Conservation (phyloP, 768 basidiomycete genomes). For the Termitomyces bulborhizus region DNA sequence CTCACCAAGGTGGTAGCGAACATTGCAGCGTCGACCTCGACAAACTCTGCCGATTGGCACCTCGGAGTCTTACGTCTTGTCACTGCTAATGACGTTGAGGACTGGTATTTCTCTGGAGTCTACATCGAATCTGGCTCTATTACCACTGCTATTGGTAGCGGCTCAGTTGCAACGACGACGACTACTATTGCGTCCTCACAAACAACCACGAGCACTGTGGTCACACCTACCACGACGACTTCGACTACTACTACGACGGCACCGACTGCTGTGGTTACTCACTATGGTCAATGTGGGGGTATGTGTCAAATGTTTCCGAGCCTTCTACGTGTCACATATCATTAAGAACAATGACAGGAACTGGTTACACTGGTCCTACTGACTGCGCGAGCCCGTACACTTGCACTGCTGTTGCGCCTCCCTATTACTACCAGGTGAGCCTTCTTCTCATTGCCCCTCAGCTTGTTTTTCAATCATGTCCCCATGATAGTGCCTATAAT, state of each 20-base stretch:
- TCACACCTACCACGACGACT: conserved; percentile 27
- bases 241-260: conserved; percentile 19
- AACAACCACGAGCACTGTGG: conserved; percentile 23
- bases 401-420: conserved; percentile 42
- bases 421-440: conserved; percentile 49
- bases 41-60: conserved; percentile 58
- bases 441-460: not conserved
- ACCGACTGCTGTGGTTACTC: conserved; percentile 31
- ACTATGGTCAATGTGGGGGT: conserved; percentile 53
- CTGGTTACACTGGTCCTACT: conserved; percentile 41
- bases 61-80: conserved; percentile 54
- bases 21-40: conserved; percentile 42
- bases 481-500: conserved; percentile 18
- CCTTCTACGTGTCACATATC: not conserved
- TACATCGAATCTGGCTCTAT: conserved; percentile 54
- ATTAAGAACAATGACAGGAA: conserved; percentile 21
- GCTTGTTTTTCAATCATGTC: not conserved
- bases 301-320: conserved; percentile 3
- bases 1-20: conserved; percentile 44
- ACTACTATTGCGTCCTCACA: not conserved
- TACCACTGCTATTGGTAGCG: conserved; percentile 40
- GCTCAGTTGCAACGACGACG: conserved; percentile 11
- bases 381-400: conserved; percentile 33
- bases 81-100: conserved; percentile 38
- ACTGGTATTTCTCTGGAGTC: conserved; percentile 57